A percentile compares a stretch with the other conserved stretches of the same genome.
phyloP scores from a whole-genome alignment of 2,329 filamentous ascomycete genomes.

The Cryphonectria parasitica region DNA sequence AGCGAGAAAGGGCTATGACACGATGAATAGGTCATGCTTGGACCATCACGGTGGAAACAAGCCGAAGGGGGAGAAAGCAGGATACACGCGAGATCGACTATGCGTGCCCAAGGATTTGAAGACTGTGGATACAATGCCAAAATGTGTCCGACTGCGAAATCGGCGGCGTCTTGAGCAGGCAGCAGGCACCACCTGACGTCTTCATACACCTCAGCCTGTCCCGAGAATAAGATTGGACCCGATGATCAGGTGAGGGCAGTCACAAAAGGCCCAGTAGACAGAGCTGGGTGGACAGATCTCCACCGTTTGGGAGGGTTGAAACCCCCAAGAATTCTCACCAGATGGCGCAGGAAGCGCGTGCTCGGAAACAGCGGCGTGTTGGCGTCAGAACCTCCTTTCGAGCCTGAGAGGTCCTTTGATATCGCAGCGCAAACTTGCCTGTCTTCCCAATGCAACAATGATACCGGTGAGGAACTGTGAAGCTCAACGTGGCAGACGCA shows the following conservation, averaged over 20 bases:
- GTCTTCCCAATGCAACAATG: background rate
- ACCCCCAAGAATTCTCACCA: background rate
- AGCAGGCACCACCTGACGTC: background rate
- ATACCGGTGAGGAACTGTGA: background rate
- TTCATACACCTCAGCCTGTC: background rate
- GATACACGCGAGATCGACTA: conserved; percentile 13
- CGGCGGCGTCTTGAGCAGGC: background rate
- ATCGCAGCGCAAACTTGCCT: background rate
- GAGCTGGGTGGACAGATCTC: background rate
- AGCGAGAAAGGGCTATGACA: conserved; percentile 2
- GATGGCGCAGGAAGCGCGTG: background rate
- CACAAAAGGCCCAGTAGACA: background rate
- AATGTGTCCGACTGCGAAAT: conserved; percentile 4
- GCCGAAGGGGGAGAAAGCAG: conserved; percentile 7
- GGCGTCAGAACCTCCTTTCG: background rate
- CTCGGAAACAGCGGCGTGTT: background rate
- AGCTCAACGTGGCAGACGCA: background rate
- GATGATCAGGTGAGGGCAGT: conserved; percentile 1
- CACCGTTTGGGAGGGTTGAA: background rate
- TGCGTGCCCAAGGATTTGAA: background rate
- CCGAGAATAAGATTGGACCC: background rate
- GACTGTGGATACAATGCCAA: conserved; percentile 4
- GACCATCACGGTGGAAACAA: conserved; percentile 13
- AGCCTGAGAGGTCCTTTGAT: background rate
- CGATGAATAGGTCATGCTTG: conserved; percentile 29